Evolutionary conservation across 164 flowering plant genomes (phyloP).

Genomic region (Tetrastigma voinierianum): DNA sequence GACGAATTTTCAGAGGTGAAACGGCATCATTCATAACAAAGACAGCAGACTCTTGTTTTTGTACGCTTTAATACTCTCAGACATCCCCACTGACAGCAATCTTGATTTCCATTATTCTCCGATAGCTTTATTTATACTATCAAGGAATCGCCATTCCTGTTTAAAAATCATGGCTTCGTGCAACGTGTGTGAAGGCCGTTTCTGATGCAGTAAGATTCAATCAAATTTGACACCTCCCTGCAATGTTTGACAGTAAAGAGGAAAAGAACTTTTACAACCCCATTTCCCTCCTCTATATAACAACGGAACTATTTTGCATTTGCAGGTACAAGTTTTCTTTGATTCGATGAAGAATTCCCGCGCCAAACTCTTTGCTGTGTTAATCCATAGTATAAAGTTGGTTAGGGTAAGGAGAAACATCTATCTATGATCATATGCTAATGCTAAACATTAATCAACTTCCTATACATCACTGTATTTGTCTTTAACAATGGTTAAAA

Average conservation of each 20-base stretch:
- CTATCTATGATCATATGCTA: neutral
- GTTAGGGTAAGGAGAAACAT: conserved; percentile 19
- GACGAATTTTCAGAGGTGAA: conserved; percentile 37
- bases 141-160: conserved; percentile 21
- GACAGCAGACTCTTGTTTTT: conserved; percentile 14
- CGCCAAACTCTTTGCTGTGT: conserved; percentile 33
- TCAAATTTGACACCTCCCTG: conserved; percentile 42
- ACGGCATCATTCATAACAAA: conserved; percentile 16
- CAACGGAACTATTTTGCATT: neutral
- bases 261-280: neutral
- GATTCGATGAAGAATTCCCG: conserved; percentile 30
- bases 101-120: conserved; percentile 32
- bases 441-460: no score
- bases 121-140: conserved; percentile 28
- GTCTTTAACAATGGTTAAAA: no score
- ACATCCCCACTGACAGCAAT: conserved; percentile 1
- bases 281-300: neutral
- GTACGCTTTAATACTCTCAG: conserved; percentile 25
- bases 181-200: conserved; percentile 8
- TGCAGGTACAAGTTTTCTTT: conserved; percentile 26
- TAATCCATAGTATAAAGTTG: conserved; percentile 20
- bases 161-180: neutral
- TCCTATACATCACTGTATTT: no score
- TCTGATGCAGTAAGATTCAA: conserved; percentile 4
- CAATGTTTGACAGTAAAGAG: conserved; percentile 9